These are phyloP conservation scores for Diaporthe batatas DNA, from an alignment of 2,329 filamentous ascomycete genomes.

Conservation along the genomic window DNA sequence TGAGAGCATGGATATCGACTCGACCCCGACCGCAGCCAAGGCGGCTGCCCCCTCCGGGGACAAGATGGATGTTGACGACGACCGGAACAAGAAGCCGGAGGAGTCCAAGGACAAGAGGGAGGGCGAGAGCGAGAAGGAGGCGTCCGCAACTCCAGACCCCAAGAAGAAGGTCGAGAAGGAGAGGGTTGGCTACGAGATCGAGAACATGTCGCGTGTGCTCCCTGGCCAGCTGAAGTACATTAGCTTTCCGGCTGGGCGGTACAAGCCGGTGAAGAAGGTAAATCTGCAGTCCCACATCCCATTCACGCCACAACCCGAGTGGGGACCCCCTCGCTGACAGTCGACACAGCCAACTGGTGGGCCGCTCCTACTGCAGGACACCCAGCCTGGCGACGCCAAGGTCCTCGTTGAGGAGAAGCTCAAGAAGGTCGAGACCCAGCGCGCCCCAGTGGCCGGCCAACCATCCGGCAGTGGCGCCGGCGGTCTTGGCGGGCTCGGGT, in stretches of 20 bases:
- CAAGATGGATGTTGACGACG: slow-evolving; percentile 89
- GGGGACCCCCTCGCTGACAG: slow-evolving; percentile 36
- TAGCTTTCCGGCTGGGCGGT: slow-evolving; percentile 89
- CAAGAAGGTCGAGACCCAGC: slow-evolving; percentile 80
- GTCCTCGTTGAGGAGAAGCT: slow-evolving; percentile 90
- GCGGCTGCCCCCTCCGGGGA: slow-evolving; percentile 66
- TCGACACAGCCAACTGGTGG: slow-evolving; percentile 84
- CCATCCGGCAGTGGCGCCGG: slow-evolving; percentile 48
- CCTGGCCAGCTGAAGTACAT: slow-evolving; percentile 96
- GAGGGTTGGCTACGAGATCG: slow-evolving; percentile 94
- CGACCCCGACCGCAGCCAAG: slow-evolving; percentile 81
- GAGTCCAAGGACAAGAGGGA: slow-evolving; percentile 74
- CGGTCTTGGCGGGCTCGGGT: slow-evolving; percentile 48
- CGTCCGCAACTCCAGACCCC: slow-evolving; percentile 63
- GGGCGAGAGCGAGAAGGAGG: slow-evolving; percentile 70
- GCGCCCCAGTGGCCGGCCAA: slow-evolving; percentile 68
- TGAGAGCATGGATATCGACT: slow-evolving; percentile 96
- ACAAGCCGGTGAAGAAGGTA: slow-evolving; percentile 91
- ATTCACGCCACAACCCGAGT: neutral
- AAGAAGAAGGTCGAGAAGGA: slow-evolving; percentile 97
- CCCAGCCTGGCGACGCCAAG: slow-evolving; percentile 82
- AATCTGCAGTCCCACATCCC: slow-evolving; percentile 47
- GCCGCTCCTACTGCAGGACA: slow-evolving; percentile 91
- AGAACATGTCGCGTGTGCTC: slow-evolving; percentile 96
- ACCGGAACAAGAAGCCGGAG: slow-evolving; percentile 64